These are phyloP conservation scores for Aureobasidium sp. DNA, from an alignment of 2,329 filamentous ascomycete genomes.

Conservation along the genomic window DNA sequence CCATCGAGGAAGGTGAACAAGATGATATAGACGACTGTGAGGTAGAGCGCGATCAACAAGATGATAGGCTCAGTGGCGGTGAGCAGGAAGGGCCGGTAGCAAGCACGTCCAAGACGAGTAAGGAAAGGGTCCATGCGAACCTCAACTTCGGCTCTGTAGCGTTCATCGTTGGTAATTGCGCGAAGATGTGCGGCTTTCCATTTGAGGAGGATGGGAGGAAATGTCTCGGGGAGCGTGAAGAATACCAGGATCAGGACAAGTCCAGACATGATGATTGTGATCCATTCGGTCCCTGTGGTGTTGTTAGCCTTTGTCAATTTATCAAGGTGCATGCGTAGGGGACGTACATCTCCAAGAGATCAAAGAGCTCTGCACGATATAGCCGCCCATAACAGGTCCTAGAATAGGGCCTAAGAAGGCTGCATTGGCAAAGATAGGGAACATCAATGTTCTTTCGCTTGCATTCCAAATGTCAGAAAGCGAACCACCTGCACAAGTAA, in stretches of 20 bases:
- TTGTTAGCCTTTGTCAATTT: too few species aligned
- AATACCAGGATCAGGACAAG: constrained; percentile 24
- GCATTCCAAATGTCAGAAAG: constrained; percentile 43
- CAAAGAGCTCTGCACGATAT: constrained; percentile 31
- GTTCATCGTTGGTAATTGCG: constrained; percentile 31
- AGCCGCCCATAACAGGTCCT: constrained; percentile 41
- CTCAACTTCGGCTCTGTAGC: constrained; percentile 43
- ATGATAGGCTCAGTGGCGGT: constrained; percentile 42
- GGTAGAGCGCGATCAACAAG: constrained; percentile 39
- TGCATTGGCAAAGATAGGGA: constrained; percentile 44
- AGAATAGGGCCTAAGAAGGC: constrained; percentile 35
- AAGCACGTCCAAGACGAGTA: constrained; percentile 28
- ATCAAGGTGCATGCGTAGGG: constrained; percentile 25
- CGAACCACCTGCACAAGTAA: constrained; percentile 41
- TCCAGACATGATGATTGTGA: constrained; percentile 22
- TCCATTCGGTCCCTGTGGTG: constrained; percentile 32
- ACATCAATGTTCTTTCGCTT: constrained; percentile 42
- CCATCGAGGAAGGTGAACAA: constrained; percentile 44
- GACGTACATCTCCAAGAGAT: constrained; percentile 39
- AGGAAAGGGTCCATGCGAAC: constrained; percentile 35
- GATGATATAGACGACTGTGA: constrained; percentile 42
- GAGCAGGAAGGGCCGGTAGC: constrained; percentile 39
- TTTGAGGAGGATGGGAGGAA: constrained; percentile 32
- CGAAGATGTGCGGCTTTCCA: constrained; percentile 29
- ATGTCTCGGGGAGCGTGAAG: constrained; percentile 45